These are phyloP conservation scores for Aspergillus versicolor DNA, from an alignment of 2,329 filamentous ascomycete species.

Conservation along the genomic window DNA sequence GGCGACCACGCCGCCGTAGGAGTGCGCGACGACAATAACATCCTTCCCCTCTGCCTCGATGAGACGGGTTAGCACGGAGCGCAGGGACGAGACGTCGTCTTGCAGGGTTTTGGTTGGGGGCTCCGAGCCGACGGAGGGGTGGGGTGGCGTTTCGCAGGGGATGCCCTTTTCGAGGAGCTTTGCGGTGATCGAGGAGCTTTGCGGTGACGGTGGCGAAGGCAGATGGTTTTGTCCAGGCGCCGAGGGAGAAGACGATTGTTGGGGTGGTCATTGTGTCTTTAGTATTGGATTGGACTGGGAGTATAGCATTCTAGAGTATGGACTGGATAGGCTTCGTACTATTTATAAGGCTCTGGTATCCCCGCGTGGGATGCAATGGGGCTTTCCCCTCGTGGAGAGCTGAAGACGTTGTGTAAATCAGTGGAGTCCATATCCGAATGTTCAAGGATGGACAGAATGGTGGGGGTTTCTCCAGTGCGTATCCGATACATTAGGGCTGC, in stretches of 20 bases:
- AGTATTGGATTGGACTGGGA: no score
- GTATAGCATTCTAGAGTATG: no score
- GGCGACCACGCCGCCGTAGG: slow-evolving; percentile 35
- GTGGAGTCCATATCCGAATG: no score
- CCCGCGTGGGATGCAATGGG: no score
- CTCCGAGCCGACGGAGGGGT: slow-evolving; percentile 26
- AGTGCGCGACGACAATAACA: slow-evolving; percentile 31
- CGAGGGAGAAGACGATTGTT: slow-evolving; percentile 41
- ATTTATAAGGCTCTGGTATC: no score
- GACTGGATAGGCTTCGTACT: no score
- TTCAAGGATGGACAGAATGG: no score
- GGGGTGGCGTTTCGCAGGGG: slow-evolving; percentile 28
- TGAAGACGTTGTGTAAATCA: no score
- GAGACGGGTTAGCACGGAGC: slow-evolving; percentile 22
- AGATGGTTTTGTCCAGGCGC: slow-evolving; percentile 40
- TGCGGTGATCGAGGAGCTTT: slow-evolving; percentile 29
- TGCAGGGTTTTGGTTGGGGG: slow-evolving; percentile 34
- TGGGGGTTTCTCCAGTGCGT: no score
- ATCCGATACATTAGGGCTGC: no score
- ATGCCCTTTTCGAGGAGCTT: slow-evolving; percentile 33
- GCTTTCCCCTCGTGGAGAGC: no score
- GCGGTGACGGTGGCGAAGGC: slow-evolving; percentile 31
- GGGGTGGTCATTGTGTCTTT: background rate
- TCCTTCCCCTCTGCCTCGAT: slow-evolving; percentile 23
- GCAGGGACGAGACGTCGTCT: slow-evolving; percentile 34